Evolutionary conservation across 2,329 filamentous ascomycete genomes (phyloP).

Genomic region (Colletotrichum endophyticum): DNA sequence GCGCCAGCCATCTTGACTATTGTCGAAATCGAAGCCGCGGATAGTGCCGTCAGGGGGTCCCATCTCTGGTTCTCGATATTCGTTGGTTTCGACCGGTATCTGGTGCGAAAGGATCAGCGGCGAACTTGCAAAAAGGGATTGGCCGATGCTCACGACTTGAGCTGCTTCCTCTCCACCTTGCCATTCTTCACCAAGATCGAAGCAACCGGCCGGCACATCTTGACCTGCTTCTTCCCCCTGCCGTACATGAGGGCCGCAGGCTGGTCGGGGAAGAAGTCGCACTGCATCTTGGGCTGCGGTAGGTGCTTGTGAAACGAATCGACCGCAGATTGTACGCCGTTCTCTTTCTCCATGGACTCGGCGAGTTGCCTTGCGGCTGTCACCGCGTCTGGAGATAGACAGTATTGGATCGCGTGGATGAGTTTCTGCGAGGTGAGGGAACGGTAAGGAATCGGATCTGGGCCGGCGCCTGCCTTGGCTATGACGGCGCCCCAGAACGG

Average conservation of each 20-base stretch:
- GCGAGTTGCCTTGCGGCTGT: constrained; percentile 9
- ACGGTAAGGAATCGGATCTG: constrained; percentile 15
- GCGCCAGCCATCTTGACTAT: constrained; percentile 13
- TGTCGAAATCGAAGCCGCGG: constrained; percentile 17
- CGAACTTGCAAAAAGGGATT: background rate
- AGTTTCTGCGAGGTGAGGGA: constrained; percentile 17
- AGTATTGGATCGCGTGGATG: constrained; percentile 2
- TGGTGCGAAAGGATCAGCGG: background rate
- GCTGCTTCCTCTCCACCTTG: constrained; percentile 1
- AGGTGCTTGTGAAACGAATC: constrained; percentile 15
- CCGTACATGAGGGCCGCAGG: constrained; percentile 1
- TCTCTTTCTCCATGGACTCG: constrained; percentile 7
- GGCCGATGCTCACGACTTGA: background rate
- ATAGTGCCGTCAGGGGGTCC: constrained; percentile 22
- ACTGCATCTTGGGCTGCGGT: constrained; percentile 4
- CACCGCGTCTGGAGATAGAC: background rate
- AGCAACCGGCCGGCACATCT: constrained; percentile 12
- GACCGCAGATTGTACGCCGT: constrained; percentile 9
- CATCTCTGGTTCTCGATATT: constrained; percentile 18
- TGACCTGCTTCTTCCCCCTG: constrained; percentile 25
- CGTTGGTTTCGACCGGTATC: constrained; percentile 10
- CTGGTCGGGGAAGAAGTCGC: constrained; percentile 17
- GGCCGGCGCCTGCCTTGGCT: constrained; percentile 17
- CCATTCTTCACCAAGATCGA: constrained; percentile 12
- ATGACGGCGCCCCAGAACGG: constrained; percentile 19